Percentiles rank a stretch among this genome's conserved stretches.
Evolutionary conservation across 345 rosid species (phyloP).

Genomic region (Salix arbutifolia): DNA sequence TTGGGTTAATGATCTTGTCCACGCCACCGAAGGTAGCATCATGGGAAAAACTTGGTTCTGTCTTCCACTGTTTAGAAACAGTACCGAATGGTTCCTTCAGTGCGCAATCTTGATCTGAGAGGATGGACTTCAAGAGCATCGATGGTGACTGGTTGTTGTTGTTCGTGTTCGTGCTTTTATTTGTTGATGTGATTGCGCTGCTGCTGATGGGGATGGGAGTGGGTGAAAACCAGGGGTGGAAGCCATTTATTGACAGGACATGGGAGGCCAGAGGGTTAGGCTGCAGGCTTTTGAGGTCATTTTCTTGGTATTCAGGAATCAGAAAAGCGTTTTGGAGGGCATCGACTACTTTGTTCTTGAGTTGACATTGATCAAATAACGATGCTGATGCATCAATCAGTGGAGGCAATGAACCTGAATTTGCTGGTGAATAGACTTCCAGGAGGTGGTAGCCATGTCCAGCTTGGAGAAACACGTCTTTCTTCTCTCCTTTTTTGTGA

Average conservation of each 20-base stretch:
- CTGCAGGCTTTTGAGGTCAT: constrained; percentile 42
- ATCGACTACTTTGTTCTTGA: constrained; percentile 2
- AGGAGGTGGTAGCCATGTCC: constrained; percentile 33
- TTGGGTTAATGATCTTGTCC: constrained; percentile 32
- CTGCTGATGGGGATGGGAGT: constrained; percentile 6
- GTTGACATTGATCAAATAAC: constrained; percentile 32
- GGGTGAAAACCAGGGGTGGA: constrained; percentile 15
- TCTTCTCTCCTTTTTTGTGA: constrained; percentile 71
- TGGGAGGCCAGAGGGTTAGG: constrained; percentile 36
- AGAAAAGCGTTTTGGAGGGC: constrained; percentile 26
- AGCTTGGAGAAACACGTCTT: constrained; percentile 30
- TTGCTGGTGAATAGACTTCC: constrained; percentile 25
- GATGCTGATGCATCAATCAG: constrained; percentile 44
- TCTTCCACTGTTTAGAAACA: constrained; percentile 49
- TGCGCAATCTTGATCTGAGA: constrained; percentile 40
- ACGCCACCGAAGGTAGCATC: constrained; percentile 33
- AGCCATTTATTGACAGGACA: constrained; percentile 15
- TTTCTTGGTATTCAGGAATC: constrained; percentile 34
- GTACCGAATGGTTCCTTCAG: constrained; percentile 37
- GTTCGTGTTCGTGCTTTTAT: constrained; percentile 16
- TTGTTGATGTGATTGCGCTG: not conserved
- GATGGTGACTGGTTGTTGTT: constrained; percentile 28
- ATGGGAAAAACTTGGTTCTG: constrained; percentile 47
- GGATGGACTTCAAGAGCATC: constrained; percentile 46
- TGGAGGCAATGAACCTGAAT: constrained; percentile 41